These are phyloP conservation scores for Eragrostis tef DNA, from an alignment of 202 grass and related monocot genomes.

Conservation along the genomic window DNA sequence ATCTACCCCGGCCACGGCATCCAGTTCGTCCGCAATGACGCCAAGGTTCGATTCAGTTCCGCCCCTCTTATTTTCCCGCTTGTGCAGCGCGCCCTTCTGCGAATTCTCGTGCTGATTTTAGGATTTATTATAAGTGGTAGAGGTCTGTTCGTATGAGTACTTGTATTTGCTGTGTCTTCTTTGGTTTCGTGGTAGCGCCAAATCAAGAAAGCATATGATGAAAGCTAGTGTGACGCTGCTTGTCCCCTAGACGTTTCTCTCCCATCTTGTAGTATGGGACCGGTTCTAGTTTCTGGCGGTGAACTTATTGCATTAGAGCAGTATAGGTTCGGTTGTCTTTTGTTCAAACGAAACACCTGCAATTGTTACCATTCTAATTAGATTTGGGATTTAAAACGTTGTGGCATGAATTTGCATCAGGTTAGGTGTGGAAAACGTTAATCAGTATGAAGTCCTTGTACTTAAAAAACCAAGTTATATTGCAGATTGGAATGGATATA, in stretches of 20 bases:
- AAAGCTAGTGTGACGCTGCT: neutral
- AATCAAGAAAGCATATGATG: neutral
- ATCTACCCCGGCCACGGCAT: slow-evolving; percentile 91
- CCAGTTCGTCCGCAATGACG: slow-evolving; percentile 96
- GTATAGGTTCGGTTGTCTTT: neutral
- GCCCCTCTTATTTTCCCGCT: neutral
- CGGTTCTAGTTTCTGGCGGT: neutral
- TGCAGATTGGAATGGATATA: neutral
- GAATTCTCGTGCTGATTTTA: neutral
- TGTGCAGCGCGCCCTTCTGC: neutral
- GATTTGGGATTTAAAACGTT: no score
- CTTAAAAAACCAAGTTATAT: no score
- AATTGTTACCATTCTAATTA: neutral
- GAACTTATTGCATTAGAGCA: neutral
- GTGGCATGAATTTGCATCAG: neutral
- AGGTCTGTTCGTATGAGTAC: neutral
- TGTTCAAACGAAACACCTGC: neutral
- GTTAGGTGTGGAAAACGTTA: neutral
- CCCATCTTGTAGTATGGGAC: neutral
- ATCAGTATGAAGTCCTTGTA: neutral
- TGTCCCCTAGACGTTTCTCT: no score
- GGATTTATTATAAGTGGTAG: neutral
- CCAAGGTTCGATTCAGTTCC: slow-evolving; percentile 55
- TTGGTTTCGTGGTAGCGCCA: neutral
- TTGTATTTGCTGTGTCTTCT: neutral